Evolutionary conservation across 2,329 filamentous ascomycete species (phyloP), one percentile per base, ranked within the genome.

Genomic region (Ascochyta viciae-villosae): DNA sequence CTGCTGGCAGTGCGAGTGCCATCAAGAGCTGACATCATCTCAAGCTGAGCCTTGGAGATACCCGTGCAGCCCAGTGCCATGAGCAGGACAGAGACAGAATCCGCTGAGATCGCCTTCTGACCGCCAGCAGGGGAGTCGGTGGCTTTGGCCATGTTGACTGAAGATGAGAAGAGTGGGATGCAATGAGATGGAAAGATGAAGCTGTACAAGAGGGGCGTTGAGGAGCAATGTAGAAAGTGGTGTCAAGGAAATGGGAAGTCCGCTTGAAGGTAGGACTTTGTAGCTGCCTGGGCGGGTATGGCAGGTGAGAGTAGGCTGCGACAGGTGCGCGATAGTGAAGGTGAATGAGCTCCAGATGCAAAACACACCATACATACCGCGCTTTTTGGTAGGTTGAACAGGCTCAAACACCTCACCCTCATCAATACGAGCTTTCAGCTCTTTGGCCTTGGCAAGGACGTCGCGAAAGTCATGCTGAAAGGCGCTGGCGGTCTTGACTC

Each of bases 1-100:
- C 51, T 58, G 15, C 33, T 57, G 1, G 66, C 61, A 0, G 71
- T 72, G 4, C 57, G 58, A 1, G 34, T 61, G 31, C 68, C 66
- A 47, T 73, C 68, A 4, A 74, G 46, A 0, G 71, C 60, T 6
- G 44, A 57, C 70, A 74, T 72, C 54, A 72, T 63, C 6, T 71
- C 61, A 16, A 66, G 70, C n/a, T 67, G 62, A 6, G 50, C 34
- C 9, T 22, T 64, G 19, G 54, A 51, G 38, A 73, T 60, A 13
- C 54, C 57, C 6, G 58, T 62, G 3, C 15, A 62, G 35, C 64
- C 70, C 6, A 61, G 47, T 12, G 66, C 62, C 53, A 63, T 64
- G 16, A 74, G 61, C n/a, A 72, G 42, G 6, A 62, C 63, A 0
- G 69, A 46, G 19, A 74, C 67, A 19, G 43, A 50, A 23, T 73